Percentiles rank a stretch among this genome's conserved stretches.
Conservation (phyloP, 148 eudicot species). For the Rhododendron kiyosumense region DNA sequence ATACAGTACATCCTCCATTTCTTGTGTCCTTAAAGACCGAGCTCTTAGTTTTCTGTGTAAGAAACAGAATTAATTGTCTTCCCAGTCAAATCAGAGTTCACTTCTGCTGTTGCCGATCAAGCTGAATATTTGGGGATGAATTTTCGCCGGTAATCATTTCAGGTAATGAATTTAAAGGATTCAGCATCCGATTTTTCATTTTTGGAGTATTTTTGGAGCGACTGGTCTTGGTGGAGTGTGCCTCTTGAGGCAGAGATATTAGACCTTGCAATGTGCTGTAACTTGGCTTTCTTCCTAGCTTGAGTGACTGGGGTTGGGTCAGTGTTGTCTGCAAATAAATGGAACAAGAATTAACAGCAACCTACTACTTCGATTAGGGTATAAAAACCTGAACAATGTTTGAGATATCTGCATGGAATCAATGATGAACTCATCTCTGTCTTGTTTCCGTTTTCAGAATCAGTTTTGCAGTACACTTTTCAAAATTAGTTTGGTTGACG, state of each 20-base stretch:
- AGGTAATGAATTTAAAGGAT: slow-evolving; percentile 11
- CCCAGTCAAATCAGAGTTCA: not conserved
- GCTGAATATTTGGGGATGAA: slow-evolving; percentile 31
- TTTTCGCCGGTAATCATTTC: slow-evolving; percentile 19
- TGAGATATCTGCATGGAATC: not conserved
- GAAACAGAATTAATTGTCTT: not conserved
- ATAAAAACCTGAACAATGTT: not conserved
- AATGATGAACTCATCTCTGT: not conserved
- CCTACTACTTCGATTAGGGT: not conserved
- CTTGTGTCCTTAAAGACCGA: not conserved
- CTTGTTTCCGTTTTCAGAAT: not conserved
- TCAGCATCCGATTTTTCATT: slow-evolving; percentile 11
- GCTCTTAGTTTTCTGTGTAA: not conserved
- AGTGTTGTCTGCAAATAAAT: slow-evolving; percentile 18
- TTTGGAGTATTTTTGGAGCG: not conserved
- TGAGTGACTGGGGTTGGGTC: slow-evolving; percentile 17
- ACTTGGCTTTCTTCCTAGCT: slow-evolving; percentile 16
- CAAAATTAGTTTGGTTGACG: not conserved
- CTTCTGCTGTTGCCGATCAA: not conserved
- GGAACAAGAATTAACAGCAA: not conserved
- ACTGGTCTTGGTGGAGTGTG: not conserved
- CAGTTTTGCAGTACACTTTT: not conserved
- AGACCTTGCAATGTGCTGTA: slow-evolving; percentile 15
- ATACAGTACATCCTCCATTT: not conserved
- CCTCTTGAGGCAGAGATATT: slow-evolving; percentile 10